Evolutionary conservation across 2,329 filamentous ascomycete species (phyloP), one percentile per base, ranked within the genome.

Genomic region (Trichoderma semiorbis): DNA sequence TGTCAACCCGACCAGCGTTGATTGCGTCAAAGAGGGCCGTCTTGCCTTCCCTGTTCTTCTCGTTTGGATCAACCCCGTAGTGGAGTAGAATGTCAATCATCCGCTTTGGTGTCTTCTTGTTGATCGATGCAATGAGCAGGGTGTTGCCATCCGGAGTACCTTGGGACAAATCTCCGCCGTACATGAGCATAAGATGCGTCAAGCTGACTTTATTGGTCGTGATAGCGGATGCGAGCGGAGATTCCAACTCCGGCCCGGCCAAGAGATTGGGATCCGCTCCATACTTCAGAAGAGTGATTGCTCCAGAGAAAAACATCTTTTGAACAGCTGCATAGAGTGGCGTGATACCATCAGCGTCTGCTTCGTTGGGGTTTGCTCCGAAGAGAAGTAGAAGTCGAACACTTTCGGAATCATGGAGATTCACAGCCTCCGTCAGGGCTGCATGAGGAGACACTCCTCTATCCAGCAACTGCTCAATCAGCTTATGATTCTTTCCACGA

Each of bases 11-110:
- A 12, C 84, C 85, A 21, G 82, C 82, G 63, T 85, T 83, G 67
- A 92, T 89, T 5, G 90, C 88, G 74, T 88, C 85, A 77, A 91
- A 91, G 2, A 92, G 83, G 0, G 90, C 85, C 0, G 89, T 90
- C 74, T 89, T 88, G 32, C 90, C 91, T 72, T 89, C 85, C 26
- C 82, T 81, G 77, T 87, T 90, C 83, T 92, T 87, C 50, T 77
- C 79, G 75, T 92, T 87, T 26, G 88, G 82, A 73, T 90, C 84
- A 0, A 86, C 85, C 7, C 88, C 89, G 74, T 90, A 89, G 10
- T 85, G 84, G 5, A 92, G 84, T 73, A 92, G 81, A 32, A 90
- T 80, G 65, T 91, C 88, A 24, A 90, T 82, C 36, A 91, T 80
- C 70, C 83, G 83, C 72, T 83, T 83, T 0, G 88, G 85, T 0